Conservation (phyloP, 1,284 basidiomycete genomes). For the Inonotus obliquus region DNA sequence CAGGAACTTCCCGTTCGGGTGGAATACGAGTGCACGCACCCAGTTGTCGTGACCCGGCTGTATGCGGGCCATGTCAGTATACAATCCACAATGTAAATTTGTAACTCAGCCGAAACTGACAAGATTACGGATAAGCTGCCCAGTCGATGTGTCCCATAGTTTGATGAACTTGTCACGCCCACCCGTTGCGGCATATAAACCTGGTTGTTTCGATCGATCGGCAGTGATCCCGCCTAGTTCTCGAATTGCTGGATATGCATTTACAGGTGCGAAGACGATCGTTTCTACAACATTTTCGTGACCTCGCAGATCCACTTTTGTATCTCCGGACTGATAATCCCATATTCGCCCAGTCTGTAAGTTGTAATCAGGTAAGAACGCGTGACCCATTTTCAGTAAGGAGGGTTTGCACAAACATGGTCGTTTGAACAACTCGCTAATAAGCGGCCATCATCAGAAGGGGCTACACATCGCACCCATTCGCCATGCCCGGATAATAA, state of each 20-base stretch:
- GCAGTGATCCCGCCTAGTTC: constrained; percentile 45
- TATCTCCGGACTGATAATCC: constrained; percentile 57
- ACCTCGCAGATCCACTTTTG: constrained; percentile 64
- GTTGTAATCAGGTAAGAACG: not conserved
- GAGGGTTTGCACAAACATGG: constrained; percentile 41
- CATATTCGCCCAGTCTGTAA: constrained; percentile 60
- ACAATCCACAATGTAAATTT: not conserved
- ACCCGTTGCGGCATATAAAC: constrained; percentile 59
- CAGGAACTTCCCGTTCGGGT: constrained; percentile 68
- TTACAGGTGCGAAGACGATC: constrained; percentile 59
- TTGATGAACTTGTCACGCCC: constrained; percentile 71
- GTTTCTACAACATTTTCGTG: constrained; percentile 76
- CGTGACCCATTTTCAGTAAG: not conserved
- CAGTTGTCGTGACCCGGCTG: constrained; percentile 66
- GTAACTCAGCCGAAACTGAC: constrained; percentile 32
- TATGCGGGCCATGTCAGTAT: not conserved
- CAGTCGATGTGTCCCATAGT: constrained; percentile 64
- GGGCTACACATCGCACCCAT: constrained; percentile 65
- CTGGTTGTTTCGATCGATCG: constrained; percentile 31
- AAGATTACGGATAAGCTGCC: constrained; percentile 64
- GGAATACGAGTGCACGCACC: constrained; percentile 65
- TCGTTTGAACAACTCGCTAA: constrained; percentile 67
- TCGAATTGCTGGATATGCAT: constrained; percentile 53
- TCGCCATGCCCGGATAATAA: constrained; percentile 55
- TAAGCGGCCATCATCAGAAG: constrained; percentile 57